phyloP scores from a whole-genome alignment of 1,284 basidiomycete species.

The Puccinia triticina region DNA sequence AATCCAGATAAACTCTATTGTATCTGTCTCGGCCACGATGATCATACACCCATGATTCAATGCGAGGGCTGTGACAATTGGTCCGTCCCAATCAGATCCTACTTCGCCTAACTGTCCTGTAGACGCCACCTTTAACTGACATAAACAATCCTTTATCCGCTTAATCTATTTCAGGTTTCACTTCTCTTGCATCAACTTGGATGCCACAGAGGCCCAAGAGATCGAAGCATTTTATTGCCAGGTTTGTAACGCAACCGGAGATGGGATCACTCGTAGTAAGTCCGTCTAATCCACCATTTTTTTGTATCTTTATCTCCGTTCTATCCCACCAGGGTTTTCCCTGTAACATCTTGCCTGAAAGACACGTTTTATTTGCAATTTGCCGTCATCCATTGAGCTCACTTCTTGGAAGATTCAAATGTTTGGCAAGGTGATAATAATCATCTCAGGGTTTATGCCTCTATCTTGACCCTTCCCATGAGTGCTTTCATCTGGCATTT shows the following conservation, averaged over 20 bases:
- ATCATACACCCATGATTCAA: conserved; percentile 73
- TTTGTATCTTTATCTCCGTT: not conserved
- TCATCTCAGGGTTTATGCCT: not conserved
- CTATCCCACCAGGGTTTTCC: not conserved
- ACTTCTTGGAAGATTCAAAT: not conserved
- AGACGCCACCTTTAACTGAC: not conserved
- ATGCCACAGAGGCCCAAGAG: conserved; percentile 53
- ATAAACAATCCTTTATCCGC: not conserved
- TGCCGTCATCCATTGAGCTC: not conserved
- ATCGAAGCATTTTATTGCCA: conserved; percentile 58
- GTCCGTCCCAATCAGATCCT: conserved; percentile 61
- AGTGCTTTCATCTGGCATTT: not conserved
- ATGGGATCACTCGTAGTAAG: conserved; percentile 57
- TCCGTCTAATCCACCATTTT: not conserved
- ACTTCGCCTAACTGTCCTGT: not conserved
- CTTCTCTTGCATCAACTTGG: conserved; percentile 57
- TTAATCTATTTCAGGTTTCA: conserved; percentile 56
- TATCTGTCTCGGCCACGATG: conserved; percentile 64
- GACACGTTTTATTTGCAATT: not conserved
- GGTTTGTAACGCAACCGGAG: conserved; percentile 57
- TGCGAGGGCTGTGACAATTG: conserved; percentile 74
- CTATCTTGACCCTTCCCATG: not conserved
- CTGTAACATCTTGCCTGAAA: not conserved
- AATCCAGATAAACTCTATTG: conserved; percentile 41
- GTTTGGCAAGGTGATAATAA: not conserved